Conservation (phyloP, 768 basidiomycete genomes). For the Boletus huronensis region DNA sequence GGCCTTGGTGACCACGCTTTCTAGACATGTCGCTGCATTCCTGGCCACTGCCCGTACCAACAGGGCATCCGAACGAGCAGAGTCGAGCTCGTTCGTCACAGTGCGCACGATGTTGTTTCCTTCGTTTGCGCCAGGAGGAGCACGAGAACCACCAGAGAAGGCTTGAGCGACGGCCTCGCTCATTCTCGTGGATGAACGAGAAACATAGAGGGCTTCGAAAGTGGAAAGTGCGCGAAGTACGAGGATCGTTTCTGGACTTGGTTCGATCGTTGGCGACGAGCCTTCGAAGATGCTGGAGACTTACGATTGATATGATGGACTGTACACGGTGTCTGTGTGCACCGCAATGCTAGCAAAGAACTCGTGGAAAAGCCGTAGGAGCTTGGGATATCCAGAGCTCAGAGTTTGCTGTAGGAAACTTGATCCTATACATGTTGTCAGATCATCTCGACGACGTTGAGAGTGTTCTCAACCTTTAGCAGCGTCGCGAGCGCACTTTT, state of each 20-base stretch:
- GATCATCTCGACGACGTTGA: background rate
- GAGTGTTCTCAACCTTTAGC: slow-evolving; percentile 55
- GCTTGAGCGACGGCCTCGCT: slow-evolving; percentile 79
- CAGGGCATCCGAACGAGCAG: slow-evolving; percentile 64
- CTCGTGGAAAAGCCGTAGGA: slow-evolving; percentile 91
- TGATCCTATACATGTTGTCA: slow-evolving; percentile 53
- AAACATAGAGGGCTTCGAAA: slow-evolving; percentile 87
- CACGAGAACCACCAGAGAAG: slow-evolving; percentile 65
- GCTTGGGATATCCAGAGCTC: slow-evolving; percentile 78
- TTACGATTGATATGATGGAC: slow-evolving; percentile 79
- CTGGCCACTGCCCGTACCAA: slow-evolving; percentile 77
- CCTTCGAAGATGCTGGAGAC: slow-evolving; percentile 6
- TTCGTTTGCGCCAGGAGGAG: slow-evolving; percentile 71
- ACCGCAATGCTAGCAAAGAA: slow-evolving; percentile 95
- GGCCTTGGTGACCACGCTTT: slow-evolving; percentile 57
- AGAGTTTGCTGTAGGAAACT: slow-evolving; percentile 89
- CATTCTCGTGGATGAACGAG: slow-evolving; percentile 76
- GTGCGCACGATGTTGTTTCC: slow-evolving; percentile 74
- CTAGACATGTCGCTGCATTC: slow-evolving; percentile 63
- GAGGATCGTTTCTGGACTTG: slow-evolving; percentile 88
- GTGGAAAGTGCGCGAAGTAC: slow-evolving; percentile 77
- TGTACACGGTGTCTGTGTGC: slow-evolving; percentile 93
- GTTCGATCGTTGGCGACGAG: background rate
- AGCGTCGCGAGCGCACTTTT: slow-evolving; percentile 77
- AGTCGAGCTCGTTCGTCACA: slow-evolving; percentile 76